Base-by-base conservation (phyloP, 139 green algal species). In the Pseudopediastrum boryanum region DNA sequence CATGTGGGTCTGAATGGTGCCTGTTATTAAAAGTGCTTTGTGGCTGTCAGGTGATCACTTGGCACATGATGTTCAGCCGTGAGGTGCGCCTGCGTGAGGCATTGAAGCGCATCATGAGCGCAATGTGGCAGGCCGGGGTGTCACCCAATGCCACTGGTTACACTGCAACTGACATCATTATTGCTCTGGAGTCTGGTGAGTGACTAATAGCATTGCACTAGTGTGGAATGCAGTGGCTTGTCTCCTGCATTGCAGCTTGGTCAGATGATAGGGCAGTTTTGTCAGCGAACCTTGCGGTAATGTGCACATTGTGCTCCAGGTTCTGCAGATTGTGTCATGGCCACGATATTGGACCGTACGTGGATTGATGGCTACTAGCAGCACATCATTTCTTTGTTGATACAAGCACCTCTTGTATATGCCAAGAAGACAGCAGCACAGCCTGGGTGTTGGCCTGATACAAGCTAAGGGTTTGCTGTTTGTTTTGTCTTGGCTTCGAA, bases 1-100 rank as follows among this genome's bases (percentile, higher is more conserved):
- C n/a, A n/a, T n/a, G n/a, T n/a, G n/a, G n/a, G n/a, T n/a, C n/a
- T n/a, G n/a, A n/a, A n/a, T n/a, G n/a, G n/a, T n/a, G n/a, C n/a
- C n/a, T n/a, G n/a, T n/a, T n/a, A n/a, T n/a, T n/a, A n/a, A n/a
- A n/a, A n/a, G n/a, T n/a, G n/a, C n/a, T n/a, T n/a, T n/a, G n/a
- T n/a, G n/a, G n/a, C n/a, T n/a, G n/a, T 2, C 68, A 84, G 78
- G 78, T 78, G 48, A 69, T 84, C 21, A 80, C 79, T 10, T 80
- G 70, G 71, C 79, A 84, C 71, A 50, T 50, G 29, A 77, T 84
- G 71, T 84, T 84, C 50, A 68, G 62, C 56, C 79, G 79, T 7
- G 79, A 84, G 62, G 70, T 84, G n/a, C 70, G 69, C 51, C 70
- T 84, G 62, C 79, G 79, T 1, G 79, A 84, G 62, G 79, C 62